phyloP scores from a whole-genome alignment of 2,329 filamentous ascomycete genomes.

The Trichoderma pleuroti region DNA sequence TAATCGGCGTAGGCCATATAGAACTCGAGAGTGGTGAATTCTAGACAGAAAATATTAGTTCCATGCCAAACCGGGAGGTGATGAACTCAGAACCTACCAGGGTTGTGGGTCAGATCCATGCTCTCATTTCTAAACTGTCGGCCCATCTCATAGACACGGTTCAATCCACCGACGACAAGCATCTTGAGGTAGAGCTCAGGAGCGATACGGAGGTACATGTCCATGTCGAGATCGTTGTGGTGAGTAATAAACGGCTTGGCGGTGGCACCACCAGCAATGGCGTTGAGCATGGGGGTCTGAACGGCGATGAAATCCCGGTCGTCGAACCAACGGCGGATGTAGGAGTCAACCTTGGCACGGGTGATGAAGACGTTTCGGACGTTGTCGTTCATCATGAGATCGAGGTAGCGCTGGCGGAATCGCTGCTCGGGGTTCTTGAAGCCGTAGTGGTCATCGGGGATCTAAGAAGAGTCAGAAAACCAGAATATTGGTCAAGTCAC shows the following conservation, averaged over 20 bases:
- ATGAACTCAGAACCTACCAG: constrained; percentile 25
- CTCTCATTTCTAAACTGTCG: constrained; percentile 94
- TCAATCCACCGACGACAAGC: constrained; percentile 86
- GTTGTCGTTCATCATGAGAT: constrained; percentile 93
- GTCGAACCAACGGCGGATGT: constrained; percentile 86
- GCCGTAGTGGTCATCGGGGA: constrained; percentile 83
- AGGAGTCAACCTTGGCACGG: constrained; percentile 81
- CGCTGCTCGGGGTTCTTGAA: constrained; percentile 95
- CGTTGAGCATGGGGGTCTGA: constrained; percentile 96
- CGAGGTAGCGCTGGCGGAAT: constrained; percentile 88
- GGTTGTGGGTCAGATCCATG: constrained; percentile 76
- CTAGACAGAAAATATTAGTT: constrained; percentile 40
- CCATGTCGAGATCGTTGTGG: constrained; percentile 93
- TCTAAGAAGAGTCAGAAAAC: constrained; percentile 23
- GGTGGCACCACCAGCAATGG: constrained; percentile 91
- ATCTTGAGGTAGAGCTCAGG: constrained; percentile 97
- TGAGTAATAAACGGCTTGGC: constrained; percentile 90
- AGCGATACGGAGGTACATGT: constrained; percentile 91
- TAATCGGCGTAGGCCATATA: constrained; percentile 93
- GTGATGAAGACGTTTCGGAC: constrained; percentile 81
- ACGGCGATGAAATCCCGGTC: constrained; percentile 86
- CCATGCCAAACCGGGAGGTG: not conserved
- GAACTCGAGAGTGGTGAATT: constrained; percentile 97
- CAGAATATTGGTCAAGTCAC: too few species aligned
- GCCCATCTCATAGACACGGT: constrained; percentile 93